Base-by-base conservation (phyloP, 441 rosid species). In the Corymbia citriodora region DNA sequence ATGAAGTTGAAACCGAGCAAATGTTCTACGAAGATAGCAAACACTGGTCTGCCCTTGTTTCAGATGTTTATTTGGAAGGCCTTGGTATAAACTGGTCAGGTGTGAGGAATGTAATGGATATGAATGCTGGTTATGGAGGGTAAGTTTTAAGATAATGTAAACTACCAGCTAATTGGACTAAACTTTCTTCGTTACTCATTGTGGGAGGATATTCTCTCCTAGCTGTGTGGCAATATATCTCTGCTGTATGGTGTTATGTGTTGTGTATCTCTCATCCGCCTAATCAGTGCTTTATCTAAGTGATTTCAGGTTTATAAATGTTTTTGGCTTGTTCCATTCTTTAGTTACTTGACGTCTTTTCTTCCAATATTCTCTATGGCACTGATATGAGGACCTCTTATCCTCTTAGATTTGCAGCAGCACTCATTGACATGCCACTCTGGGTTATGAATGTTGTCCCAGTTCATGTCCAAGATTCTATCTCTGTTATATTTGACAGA, bases 61-160 rank as follows among this genome's bases (percentile, higher is more conserved):
- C 96, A 23, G 96, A 96, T 91, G 94, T 96, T 74, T 98, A 96
- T 91, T 92, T 95, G 81, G 93, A 94, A 70, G 95, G 93, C 88
- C 85, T 95, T 55, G 93, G 94, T 48, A 91, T 98, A 90, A 97
- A 94, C 93, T 98, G 99, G 99, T 89, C 95, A 1, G 91, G 89
- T 5, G 86, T 98, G 88, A 89, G 97, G 87, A 98, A 97, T 91
- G 95, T 97, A 91, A 96, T 98, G 97, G 99, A 98, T 90, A 96
- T 98, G 99, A 97, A 96, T 93, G 97, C 99, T 10, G 97, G 98
- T 90, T 96, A 90, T 92, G 99, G 99, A 96, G 96, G 99, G 99
- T 97, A 95, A 92, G 92, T 55, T 45, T 45, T 15, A 23, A 79
- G 85, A 45, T 45, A 25, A 86, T 50, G 53, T 52, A 65, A 57